Base-by-base conservation (phyloP, 805 yeast genomes). In the Kluyveromyces aestuarii region DNA sequence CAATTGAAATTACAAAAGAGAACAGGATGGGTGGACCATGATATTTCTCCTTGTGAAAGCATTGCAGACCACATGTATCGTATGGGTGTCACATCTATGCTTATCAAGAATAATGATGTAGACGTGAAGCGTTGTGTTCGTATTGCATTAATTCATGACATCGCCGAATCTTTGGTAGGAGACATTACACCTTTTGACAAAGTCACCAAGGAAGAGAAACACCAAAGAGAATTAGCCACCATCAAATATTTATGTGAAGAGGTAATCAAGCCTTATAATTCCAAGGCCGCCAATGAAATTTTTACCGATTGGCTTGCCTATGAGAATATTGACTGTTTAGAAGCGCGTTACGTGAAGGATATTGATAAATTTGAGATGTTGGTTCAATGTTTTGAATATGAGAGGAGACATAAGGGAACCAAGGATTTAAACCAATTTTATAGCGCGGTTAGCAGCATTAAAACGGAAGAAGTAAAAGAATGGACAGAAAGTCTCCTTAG, bases 51-150 rank as follows among this genome's bases (percentile, higher is more conserved):
- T 2, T 70, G 75, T 55, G 76, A 88, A 66, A 78, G 85, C 46
- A 88, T 89, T 46, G 77, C 87, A n/a, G 97, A 90, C 67, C 97
- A 91, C 66, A 90, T 90, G 96, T 90, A 91, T 63, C 74, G 99
- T 49, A 90, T 91, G 96, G 80, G 88, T 6, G 71, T 90, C 18
- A 79, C 88, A 40, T 73, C 91, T 19, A 79, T 89, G 84, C 66
- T 88, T 21, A 74, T 87, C 40, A 67, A 69, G 27, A 68, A 74
- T 45, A 65, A 67, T n/a, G 66, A 71, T 2, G 72, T 85, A 33
- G 80, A 86, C 65, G 71, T 77, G 25, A 74, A 77, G 51, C 79
- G 79, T 56, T 88, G 96, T 71, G 84, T 82, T 45, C 84, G 85
- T 67, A 89, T 91, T 47, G 89, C 96, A 1, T 71, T 89, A 39